Percentiles rank a stretch among this genome's conserved stretches.
Evolutionary conservation across 1,284 basidiomycete genomes (phyloP).

Genomic region (Microbotryum scabiosae): DNA sequence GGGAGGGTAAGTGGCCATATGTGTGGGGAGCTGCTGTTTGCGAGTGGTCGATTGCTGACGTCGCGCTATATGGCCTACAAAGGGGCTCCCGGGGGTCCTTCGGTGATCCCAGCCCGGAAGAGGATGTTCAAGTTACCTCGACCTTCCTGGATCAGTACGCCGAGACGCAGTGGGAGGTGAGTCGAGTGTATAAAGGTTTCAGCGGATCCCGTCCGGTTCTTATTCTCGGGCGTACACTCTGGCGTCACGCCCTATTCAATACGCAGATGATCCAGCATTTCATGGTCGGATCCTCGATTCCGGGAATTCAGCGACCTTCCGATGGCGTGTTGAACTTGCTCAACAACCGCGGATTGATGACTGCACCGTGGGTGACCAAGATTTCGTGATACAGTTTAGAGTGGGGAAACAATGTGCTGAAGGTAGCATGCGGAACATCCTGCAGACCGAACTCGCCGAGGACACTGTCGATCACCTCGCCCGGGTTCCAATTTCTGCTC

Average conservation of each 20-base stretch:
- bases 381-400: background rate
- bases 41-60: background rate
- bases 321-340: slow-evolving; percentile 22
- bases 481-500: slow-evolving; percentile 93
- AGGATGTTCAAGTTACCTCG: slow-evolving; percentile 19
- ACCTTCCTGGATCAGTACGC: slow-evolving; percentile 61
- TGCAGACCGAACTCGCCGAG: slow-evolving; percentile 56
- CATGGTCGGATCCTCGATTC: slow-evolving; percentile 71
- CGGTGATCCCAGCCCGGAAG: slow-evolving; percentile 62
- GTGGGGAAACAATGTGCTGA: background rate
- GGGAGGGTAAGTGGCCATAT: slow-evolving; percentile 59
- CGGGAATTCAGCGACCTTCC: slow-evolving; percentile 37
- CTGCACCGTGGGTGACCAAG: slow-evolving; percentile 6
- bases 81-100: slow-evolving; percentile 87
- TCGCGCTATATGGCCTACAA: background rate
- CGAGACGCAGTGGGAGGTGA: slow-evolving; percentile 76
- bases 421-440: background rate
- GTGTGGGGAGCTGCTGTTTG: background rate
- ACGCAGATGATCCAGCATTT: slow-evolving; percentile 80
- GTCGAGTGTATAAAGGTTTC: background rate
- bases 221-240: too few species aligned
- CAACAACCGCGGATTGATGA: slow-evolving; percentile 19
- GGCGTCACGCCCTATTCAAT: too few species aligned
- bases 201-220: background rate
- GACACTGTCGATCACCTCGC: slow-evolving; percentile 70